Conservation (phyloP, 345 rosid species). For the Camelina sativa region DNA sequence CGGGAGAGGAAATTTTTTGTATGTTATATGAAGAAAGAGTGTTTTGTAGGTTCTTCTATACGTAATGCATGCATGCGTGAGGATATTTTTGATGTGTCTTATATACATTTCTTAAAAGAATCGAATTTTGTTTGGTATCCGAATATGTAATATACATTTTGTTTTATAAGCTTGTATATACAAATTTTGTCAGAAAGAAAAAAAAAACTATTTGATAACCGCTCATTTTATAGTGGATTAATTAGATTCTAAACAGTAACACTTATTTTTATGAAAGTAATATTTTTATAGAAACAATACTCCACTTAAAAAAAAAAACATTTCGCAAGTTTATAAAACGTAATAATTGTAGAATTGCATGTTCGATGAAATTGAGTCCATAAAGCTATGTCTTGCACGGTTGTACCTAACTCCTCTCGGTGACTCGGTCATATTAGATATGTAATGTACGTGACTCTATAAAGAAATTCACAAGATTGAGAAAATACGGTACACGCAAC, state of each 20-base stretch:
- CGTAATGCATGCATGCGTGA: conserved; percentile 32
- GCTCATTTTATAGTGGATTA: no score
- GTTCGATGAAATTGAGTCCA: conserved; percentile 37
- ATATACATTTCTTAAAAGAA: background rate
- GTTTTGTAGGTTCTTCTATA: background rate
- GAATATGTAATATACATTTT: background rate
- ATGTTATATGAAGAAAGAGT: conserved; percentile 8
- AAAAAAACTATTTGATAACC: no score
- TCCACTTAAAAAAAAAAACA: no score
- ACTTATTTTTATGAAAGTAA: no score
- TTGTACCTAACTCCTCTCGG: conserved; percentile 22
- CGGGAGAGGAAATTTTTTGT: background rate
- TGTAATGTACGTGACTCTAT: no score
- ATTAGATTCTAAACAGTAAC: no score
- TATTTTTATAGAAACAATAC: no score
- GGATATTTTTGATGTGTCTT: conserved; percentile 21
- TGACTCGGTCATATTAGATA: background rate
- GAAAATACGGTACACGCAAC: no score
- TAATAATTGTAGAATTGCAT: conserved; percentile 17
- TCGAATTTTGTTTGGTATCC: conserved; percentile 7
- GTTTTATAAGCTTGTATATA: background rate
- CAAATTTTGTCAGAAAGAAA: background rate
- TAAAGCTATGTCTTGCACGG: conserved; percentile 29
- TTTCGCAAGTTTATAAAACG: background rate
- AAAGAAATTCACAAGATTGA: no score